Evolutionary conservation across 352 stramenopile species (phyloP).

Genomic region (Phytophthora pisi): DNA sequence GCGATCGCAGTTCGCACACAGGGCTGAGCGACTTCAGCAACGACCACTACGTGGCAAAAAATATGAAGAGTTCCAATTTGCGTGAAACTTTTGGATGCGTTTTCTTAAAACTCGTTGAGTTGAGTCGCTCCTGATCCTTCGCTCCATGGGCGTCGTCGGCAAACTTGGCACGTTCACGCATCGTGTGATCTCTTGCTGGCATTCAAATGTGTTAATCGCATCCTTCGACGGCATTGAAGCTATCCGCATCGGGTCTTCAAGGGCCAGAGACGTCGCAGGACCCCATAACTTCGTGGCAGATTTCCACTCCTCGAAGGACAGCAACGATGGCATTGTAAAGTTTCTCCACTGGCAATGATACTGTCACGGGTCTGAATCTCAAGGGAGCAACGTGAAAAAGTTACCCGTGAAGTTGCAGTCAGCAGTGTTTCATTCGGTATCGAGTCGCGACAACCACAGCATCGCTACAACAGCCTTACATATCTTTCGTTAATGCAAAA

Average conservation of each 20-base stretch:
- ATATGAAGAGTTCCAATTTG: too few relatives aligned
- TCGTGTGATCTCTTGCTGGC: constrained; percentile 46
- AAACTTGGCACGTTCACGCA: constrained; percentile 69
- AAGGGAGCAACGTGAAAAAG: too few relatives aligned
- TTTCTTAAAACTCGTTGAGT: not conserved
- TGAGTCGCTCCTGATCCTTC: constrained; percentile 14
- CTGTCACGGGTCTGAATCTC: too few relatives aligned
- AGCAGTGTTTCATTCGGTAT: too few relatives aligned
- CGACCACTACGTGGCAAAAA: too few relatives aligned
- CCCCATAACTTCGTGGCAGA: constrained; percentile 55
- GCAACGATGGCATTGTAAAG: constrained; percentile 22
- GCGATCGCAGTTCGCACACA: too few relatives aligned
- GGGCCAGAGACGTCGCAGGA: constrained; percentile 18
- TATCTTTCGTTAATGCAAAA: too few relatives aligned
- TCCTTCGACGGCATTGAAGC: constrained; percentile 43
- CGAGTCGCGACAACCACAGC: too few relatives aligned
- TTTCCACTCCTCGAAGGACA: constrained; percentile 75
- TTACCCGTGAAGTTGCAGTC: too few relatives aligned
- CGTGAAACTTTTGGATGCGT: too few relatives aligned
- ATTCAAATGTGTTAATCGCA: constrained; percentile 23
- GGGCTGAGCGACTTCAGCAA: too few relatives aligned
- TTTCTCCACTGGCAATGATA: not conserved
- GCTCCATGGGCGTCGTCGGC: constrained; percentile 63
- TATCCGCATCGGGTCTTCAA: constrained; percentile 15
- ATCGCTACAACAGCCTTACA: too few relatives aligned